phyloP scores from a whole-genome alignment of 129 eudicot genomes.

The Artemisia tridentata region DNA sequence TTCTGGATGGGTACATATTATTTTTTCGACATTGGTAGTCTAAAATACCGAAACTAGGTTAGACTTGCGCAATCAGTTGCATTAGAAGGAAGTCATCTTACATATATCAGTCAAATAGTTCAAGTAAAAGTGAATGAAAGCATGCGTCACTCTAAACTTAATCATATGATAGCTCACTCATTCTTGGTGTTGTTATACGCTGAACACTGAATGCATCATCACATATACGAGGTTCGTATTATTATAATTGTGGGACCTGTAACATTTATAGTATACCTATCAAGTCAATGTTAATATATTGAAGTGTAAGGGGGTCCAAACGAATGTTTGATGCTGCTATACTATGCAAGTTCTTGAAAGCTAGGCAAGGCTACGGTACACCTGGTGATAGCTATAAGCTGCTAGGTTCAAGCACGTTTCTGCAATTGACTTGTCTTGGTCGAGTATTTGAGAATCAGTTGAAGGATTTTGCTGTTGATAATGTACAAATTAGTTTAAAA shows the following conservation, averaged over 20 bases:
- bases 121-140: too few species aligned
- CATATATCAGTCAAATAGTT: too few species aligned
- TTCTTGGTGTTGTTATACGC: too few species aligned
- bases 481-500: constrained; percentile 3
- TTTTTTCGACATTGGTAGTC: too few species aligned
- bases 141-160: too few species aligned
- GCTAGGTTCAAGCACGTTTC: constrained; percentile 43
- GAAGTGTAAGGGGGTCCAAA: background rate
- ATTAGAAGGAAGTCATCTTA: too few species aligned
- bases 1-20: too few species aligned
- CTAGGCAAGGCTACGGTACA: constrained; percentile 1
- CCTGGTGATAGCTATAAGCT: constrained; percentile 24
- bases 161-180: too few species aligned
- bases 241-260: background rate
- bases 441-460: constrained; percentile 36
- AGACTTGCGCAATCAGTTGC: too few species aligned
- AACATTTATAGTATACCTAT: background rate
- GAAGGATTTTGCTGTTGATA: constrained; percentile 30
- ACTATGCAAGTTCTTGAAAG: background rate
- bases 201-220: too few species aligned
- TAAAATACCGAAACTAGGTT: too few species aligned
- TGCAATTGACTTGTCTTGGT: constrained; percentile 52
- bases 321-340: background rate
- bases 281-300: background rate
- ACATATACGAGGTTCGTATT: background rate